Percentiles rank a stretch among this genome's conserved stretches.
phyloP scores from a whole-genome alignment of 2,329 filamentous ascomycete genomes.

The Sporothrix luriei region DNA sequence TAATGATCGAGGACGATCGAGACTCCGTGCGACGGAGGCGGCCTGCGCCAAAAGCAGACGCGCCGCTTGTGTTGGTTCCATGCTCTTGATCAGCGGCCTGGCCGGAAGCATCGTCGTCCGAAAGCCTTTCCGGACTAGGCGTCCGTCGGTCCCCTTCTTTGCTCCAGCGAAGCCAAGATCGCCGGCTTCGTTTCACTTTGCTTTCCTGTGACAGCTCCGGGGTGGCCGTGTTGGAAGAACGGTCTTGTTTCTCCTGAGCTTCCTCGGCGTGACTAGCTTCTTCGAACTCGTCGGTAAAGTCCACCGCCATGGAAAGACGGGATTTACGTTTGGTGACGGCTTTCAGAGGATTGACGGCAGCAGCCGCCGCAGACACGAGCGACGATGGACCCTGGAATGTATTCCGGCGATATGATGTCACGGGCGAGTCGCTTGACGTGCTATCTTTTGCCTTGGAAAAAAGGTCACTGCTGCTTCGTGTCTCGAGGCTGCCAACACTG shows the following conservation, averaged over 20 bases:
- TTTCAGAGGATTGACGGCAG: constrained; percentile 41
- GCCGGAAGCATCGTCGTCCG: constrained; percentile 36
- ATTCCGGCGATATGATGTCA: constrained; percentile 37
- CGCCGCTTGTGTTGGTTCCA: constrained; percentile 40
- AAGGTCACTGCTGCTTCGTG: constrained; percentile 33
- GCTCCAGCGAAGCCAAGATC: constrained; percentile 24
- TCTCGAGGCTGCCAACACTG: constrained; percentile 53
- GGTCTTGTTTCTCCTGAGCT: not conserved
- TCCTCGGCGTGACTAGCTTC: constrained; percentile 17
- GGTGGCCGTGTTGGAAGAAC: not conserved
- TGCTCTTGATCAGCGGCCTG: constrained; percentile 37
- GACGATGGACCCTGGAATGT: constrained; percentile 39
- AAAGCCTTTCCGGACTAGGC: constrained; percentile 32
- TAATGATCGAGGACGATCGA: constrained; percentile 22
- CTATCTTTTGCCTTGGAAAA: constrained; percentile 3
- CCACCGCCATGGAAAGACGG: constrained; percentile 30
- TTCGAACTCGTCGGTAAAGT: constrained; percentile 26
- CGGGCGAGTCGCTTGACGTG: not conserved
- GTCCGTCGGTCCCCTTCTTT: constrained; percentile 18
- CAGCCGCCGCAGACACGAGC: constrained; percentile 38
- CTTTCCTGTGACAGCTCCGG: not conserved
- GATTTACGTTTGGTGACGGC: constrained; percentile 44
- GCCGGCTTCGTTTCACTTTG: constrained; percentile 1
- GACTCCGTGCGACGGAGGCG: constrained; percentile 33
- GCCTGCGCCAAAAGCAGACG: constrained; percentile 37